Conservation (phyloP, 2,329 filamentous ascomycete species). For the Colletotrichum caudatum region DNA sequence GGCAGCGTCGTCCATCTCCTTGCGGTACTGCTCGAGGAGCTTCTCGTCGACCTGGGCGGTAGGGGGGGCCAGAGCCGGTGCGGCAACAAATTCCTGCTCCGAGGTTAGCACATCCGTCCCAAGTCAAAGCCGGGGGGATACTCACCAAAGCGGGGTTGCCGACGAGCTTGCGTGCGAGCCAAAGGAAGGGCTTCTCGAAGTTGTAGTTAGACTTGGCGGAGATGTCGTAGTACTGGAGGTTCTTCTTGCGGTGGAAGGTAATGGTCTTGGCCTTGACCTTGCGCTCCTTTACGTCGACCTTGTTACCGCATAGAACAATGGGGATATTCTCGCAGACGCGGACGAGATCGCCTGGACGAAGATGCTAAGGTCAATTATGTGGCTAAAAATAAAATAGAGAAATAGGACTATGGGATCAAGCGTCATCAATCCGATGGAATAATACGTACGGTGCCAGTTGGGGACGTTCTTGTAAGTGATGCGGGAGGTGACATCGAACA, state of each 20-base stretch:
- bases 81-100: conserved; percentile 91
- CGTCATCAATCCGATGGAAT: conserved; percentile 5
- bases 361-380: not conserved
- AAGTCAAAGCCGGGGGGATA: conserved; percentile 43
- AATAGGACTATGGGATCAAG: not conserved
- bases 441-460: conserved; percentile 98
- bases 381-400: not conserved
- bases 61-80: conserved; percentile 92
- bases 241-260: conserved; percentile 99
- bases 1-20: conserved; percentile 88
- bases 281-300: conserved; percentile 99
- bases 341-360: conserved; percentile 86
- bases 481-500: conserved; percentile 99
- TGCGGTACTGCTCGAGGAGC: conserved; percentile 83
- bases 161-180: conserved; percentile 98
- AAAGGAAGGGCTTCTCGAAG: conserved; percentile 99
- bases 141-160: conserved; percentile 88
- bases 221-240: conserved; percentile 99
- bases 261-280: conserved; percentile 99
- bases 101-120: conserved; percentile 46
- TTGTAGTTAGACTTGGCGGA: conserved; percentile 99
- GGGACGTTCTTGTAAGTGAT: conserved; percentile 99
- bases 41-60: conserved; percentile 89
- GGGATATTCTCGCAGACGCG: conserved; percentile 99
- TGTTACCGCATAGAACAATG: conserved; percentile 98